Conservation (phyloP, 495 filamentous ascomycete genomes). For the Rostrohypoxylon terebratum region DNA sequence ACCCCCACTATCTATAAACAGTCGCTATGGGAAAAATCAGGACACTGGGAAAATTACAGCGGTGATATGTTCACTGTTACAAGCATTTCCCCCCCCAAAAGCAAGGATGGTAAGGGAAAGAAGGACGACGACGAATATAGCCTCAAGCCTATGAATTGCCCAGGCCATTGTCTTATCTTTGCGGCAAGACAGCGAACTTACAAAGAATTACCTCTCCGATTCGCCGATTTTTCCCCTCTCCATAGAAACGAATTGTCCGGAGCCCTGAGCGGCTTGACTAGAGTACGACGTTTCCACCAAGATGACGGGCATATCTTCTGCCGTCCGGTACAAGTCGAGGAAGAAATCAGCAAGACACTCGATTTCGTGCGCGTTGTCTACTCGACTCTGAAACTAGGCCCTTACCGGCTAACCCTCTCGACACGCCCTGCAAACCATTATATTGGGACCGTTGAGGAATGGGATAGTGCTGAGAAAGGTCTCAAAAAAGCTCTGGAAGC, state of each 20-base stretch:
- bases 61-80: conserved; percentile 95
- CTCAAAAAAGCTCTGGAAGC: conserved; percentile 75
- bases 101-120: conserved; percentile 45
- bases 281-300: conserved; percentile 93
- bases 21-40: conserved; percentile 87
- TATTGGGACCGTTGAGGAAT: conserved; percentile 83
- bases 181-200: conserved; percentile 76
- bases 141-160: conserved; percentile 97
- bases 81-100: conserved; percentile 59
- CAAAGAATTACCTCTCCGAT: conserved; percentile 86
- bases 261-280: conserved; percentile 84
- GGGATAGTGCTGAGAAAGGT: conserved; percentile 82
- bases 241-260: conserved; percentile 93
- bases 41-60: conserved; percentile 93
- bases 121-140: conserved; percentile 84
- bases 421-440: conserved; percentile 81
- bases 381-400: conserved; percentile 75
- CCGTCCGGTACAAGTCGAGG: conserved; percentile 80
- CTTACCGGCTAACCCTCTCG: conserved; percentile 81
- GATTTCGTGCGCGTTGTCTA: conserved; percentile 86
- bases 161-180: conserved; percentile 93
- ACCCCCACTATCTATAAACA: conserved; percentile 96
- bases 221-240: conserved; percentile 91
- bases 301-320: conserved; percentile 98
- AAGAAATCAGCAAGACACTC: conserved; percentile 82